Conservation (phyloP, 352 stramenopile species). For the Pythium dissotocum region DNA sequence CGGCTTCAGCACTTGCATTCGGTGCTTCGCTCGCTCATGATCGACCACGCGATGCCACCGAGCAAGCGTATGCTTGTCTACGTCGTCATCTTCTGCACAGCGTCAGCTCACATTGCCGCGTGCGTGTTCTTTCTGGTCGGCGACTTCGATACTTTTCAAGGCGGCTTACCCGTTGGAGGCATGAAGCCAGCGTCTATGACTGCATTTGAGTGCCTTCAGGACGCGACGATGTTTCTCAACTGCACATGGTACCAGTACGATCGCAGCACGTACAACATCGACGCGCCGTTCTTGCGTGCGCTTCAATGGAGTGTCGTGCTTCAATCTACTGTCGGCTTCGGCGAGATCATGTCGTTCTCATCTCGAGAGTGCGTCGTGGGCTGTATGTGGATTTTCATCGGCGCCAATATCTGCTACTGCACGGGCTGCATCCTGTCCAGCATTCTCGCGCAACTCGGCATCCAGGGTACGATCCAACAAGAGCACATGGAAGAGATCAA, state of each 20-base stretch:
- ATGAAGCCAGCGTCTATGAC: slow-evolving; percentile 36
- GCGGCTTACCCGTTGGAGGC: slow-evolving; percentile 41
- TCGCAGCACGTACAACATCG: slow-evolving; percentile 55
- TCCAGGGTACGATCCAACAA: slow-evolving; percentile 42
- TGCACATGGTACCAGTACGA: slow-evolving; percentile 79
- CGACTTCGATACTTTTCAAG: slow-evolving; percentile 43
- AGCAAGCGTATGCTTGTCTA: slow-evolving; percentile 51
- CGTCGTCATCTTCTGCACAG: slow-evolving; percentile 44
- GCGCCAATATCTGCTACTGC: slow-evolving; percentile 76
- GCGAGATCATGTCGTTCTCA: slow-evolving; percentile 65
- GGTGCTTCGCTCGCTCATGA: slow-evolving; percentile 43
- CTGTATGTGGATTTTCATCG: slow-evolving; percentile 69
- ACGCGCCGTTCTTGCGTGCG: slow-evolving; percentile 59
- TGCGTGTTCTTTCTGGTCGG: slow-evolving; percentile 62
- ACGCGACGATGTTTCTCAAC: slow-evolving; percentile 52
- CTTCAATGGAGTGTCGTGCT: slow-evolving; percentile 75
- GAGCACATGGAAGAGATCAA: slow-evolving; percentile 70
- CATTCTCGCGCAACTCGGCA: slow-evolving; percentile 51
- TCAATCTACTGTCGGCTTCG: slow-evolving; percentile 69
- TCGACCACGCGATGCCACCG: slow-evolving; percentile 42
- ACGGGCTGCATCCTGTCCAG: slow-evolving; percentile 61
- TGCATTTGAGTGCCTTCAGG: slow-evolving; percentile 41
- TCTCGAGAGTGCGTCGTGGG: slow-evolving; percentile 56
- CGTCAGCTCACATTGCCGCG: slow-evolving; percentile 44
- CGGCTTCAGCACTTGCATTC: slow-evolving; percentile 43